Percentiles rank a stretch among this genome's conserved stretches.
Evolutionary conservation across 2,329 filamentous ascomycete genomes (phyloP).

Genomic region (Hansfordia pulvinata): DNA sequence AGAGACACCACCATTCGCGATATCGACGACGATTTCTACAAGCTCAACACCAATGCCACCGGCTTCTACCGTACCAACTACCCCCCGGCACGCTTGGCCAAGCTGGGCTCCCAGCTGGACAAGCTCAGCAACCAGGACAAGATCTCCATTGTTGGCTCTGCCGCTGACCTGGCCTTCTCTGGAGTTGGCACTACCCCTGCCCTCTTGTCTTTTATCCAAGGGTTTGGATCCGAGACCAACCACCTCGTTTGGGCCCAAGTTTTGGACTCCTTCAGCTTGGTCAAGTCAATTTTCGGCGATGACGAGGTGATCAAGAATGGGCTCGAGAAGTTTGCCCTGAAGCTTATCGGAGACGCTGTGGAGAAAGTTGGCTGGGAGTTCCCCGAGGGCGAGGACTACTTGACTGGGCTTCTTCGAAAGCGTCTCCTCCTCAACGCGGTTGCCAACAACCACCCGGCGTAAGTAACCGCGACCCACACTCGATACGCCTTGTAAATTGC

Average conservation of each 20-base stretch:
- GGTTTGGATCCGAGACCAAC: constrained; percentile 70
- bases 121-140: constrained; percentile 76
- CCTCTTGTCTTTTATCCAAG: constrained; percentile 70
- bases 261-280: constrained; percentile 57
- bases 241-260: constrained; percentile 86
- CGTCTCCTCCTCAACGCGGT: constrained; percentile 67
- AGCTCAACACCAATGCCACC: constrained; percentile 79
- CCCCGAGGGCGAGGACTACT: constrained; percentile 63
- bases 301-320: constrained; percentile 59
- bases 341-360: constrained; percentile 61
- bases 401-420: constrained; percentile 71
- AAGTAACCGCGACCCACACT: too few relatives aligned
- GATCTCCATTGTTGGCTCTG: constrained; percentile 83
- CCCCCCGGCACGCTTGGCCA: constrained; percentile 66
- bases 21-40: constrained; percentile 74
- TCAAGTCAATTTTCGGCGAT: constrained; percentile 76
- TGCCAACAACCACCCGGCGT: constrained; percentile 61
- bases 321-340: constrained; percentile 65
- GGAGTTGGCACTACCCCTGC: constrained; percentile 73
- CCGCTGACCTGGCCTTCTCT: constrained; percentile 76
- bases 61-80: constrained; percentile 92
- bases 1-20: constrained; percentile 68
- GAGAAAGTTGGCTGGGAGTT: constrained; percentile 81
- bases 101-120: constrained; percentile 64
- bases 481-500: constrained; percentile 2